These are phyloP conservation scores for Cochlearia excelsa DNA, from an alignment of 345 rosid genomes.

Conservation along the genomic window DNA sequence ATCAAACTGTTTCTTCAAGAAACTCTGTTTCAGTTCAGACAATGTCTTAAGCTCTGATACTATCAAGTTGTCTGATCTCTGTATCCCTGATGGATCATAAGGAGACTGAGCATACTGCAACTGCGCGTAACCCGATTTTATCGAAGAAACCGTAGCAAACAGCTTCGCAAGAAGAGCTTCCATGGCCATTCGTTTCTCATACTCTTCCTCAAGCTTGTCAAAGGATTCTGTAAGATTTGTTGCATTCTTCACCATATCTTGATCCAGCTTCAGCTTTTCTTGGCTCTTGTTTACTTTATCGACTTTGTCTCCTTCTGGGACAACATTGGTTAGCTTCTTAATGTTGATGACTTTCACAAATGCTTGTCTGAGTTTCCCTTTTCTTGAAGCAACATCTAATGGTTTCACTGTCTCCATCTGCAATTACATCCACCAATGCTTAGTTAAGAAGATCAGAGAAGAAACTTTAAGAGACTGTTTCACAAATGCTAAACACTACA, in stretches of 20 bases:
- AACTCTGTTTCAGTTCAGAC: slow-evolving; percentile 79
- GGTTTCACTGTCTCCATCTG: slow-evolving; percentile 79
- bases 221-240: slow-evolving; percentile 45
- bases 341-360: slow-evolving; percentile 68
- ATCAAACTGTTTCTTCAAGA: slow-evolving; percentile 68
- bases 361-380: slow-evolving; percentile 61
- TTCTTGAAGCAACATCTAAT: slow-evolving; percentile 49
- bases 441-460: slow-evolving; percentile 23
- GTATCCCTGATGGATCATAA: slow-evolving; percentile 70
- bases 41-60: slow-evolving; percentile 62
- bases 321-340: slow-evolving; percentile 53
- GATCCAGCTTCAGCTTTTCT: slow-evolving; percentile 39
- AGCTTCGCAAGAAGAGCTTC: slow-evolving; percentile 74
- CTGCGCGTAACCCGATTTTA: slow-evolving; percentile 76
- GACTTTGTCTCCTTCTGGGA: slow-evolving; percentile 51
- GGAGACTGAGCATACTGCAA: slow-evolving; percentile 83
- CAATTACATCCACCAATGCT: slow-evolving; percentile 27
- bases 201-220: slow-evolving; percentile 46
- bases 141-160: slow-evolving; percentile 70
- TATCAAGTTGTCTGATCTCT: slow-evolving; percentile 56
- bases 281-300: slow-evolving; percentile 42
- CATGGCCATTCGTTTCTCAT: slow-evolving; percentile 39
- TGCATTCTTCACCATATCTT: slow-evolving; percentile 28
- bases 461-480: slow-evolving; percentile 21
- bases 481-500: slow-evolving; percentile 26